Evolutionary conservation across 768 basidiomycete genomes (phyloP).

Genomic region (Leccinum aurantiacum): DNA sequence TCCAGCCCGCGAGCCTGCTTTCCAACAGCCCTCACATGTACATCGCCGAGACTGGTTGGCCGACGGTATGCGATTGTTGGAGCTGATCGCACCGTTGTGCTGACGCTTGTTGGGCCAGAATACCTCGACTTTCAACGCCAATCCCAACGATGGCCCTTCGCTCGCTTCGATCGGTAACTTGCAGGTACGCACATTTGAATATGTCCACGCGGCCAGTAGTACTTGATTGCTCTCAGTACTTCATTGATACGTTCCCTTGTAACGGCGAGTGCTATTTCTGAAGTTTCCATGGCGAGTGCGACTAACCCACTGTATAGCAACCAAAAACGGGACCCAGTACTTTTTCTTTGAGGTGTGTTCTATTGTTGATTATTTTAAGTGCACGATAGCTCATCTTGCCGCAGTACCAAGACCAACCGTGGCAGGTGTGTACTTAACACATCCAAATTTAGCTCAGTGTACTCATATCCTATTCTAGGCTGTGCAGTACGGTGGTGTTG

Average conservation of each 20-base stretch:
- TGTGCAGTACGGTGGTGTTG: constrained; percentile 75
- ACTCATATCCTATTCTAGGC: constrained; percentile 39
- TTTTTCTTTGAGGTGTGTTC: constrained; percentile 77
- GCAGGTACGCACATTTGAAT: constrained; percentile 39
- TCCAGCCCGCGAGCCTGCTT: constrained; percentile 51
- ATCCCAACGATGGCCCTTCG: constrained; percentile 68
- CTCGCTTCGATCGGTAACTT: constrained; percentile 59
- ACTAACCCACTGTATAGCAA: constrained; percentile 46
- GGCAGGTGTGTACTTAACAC: constrained; percentile 56
- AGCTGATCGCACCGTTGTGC: not conserved
- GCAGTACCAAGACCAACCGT: constrained; percentile 74
- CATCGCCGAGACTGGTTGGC: constrained; percentile 95
- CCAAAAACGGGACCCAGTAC: constrained; percentile 76
- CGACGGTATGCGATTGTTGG: constrained; percentile 50
- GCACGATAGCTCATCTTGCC: not conserved
- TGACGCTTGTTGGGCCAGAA: constrained; percentile 37
- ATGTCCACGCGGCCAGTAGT: not conserved
- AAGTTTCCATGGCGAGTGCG: not conserved
- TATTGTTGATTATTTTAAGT: not conserved
- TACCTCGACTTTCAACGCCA: constrained; percentile 54
- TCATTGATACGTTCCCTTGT: constrained; percentile 86
- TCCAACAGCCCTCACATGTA: constrained; percentile 79
- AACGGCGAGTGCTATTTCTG: constrained; percentile 21
- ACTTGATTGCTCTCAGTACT: constrained; percentile 48
- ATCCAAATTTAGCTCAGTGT: not conserved